phyloP scores from a whole-genome alignment of 441 rosid genomes.

The Croton laevigatus region DNA sequence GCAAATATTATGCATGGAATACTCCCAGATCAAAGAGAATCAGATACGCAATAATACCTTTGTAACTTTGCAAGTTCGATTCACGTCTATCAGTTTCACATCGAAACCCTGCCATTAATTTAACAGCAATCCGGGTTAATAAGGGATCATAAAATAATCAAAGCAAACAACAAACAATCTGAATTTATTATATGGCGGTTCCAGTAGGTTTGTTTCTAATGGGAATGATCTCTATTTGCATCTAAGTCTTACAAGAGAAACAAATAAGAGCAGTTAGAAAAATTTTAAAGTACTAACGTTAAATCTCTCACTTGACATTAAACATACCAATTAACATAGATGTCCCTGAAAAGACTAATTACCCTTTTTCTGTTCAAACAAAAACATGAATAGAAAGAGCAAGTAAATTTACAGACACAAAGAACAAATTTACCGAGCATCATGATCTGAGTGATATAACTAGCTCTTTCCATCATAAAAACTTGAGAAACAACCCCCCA shows the following conservation, averaged over 20 bases:
- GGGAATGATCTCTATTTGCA: background rate
- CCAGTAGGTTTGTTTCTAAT: background rate
- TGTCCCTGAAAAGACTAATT: background rate
- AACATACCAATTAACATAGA: background rate
- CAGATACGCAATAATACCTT: constrained; percentile 51
- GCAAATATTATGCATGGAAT: constrained; percentile 1
- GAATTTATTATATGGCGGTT: background rate
- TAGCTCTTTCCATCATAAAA: background rate
- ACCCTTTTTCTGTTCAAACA: background rate
- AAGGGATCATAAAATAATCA: constrained; percentile 11
- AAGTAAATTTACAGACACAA: too few relatives aligned
- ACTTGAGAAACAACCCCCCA: background rate
- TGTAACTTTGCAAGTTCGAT: constrained; percentile 87
- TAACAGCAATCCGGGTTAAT: constrained; percentile 13
- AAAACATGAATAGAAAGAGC: background rate
- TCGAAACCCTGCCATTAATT: constrained; percentile 74
- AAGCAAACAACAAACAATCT: background rate
- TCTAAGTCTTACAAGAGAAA: background rate
- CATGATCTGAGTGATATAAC: background rate
- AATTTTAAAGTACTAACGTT: background rate
- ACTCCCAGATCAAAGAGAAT: constrained; percentile 7
- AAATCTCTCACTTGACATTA: background rate
- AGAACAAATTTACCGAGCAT: background rate
- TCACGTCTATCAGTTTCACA: constrained; percentile 72
- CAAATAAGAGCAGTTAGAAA: background rate